Conservation (phyloP, 1,284 basidiomycete species). For the Papiliotrema fonsecae region DNA sequence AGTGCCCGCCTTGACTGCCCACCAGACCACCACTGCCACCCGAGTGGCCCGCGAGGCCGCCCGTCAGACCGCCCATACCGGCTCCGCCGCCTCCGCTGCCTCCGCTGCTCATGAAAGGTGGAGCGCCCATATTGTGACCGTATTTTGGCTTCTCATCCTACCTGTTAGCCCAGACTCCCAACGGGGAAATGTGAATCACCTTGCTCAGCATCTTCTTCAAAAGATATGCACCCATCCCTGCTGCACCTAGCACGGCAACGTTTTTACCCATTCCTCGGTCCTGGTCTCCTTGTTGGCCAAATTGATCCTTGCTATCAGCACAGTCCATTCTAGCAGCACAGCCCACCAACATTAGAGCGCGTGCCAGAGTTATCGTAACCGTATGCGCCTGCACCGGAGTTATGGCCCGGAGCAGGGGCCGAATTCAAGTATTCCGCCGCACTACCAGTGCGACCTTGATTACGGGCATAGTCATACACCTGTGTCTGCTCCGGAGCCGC, state of each 20-base stretch:
- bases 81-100: conserved; percentile 12
- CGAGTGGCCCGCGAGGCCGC: conserved; percentile 3
- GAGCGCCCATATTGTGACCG: conserved; percentile 28
- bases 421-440: conserved; percentile 18
- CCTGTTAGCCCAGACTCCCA: conserved; percentile 1
- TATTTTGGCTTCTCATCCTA: conserved; percentile 6
- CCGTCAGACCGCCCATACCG: conserved; percentile 12
- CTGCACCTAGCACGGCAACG: not conserved
- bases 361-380: not conserved
- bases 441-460: conserved; percentile 4
- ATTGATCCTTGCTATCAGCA: not conserved
- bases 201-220: conserved; percentile 6
- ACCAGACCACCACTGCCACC: conserved; percentile 7
- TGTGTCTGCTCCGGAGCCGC: conserved; percentile 31
- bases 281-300: not conserved
- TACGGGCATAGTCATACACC: conserved; percentile 4
- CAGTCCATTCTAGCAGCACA: not conserved
- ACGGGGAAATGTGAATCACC: not conserved
- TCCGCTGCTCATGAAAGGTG: conserved; percentile 30
- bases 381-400: conserved; percentile 10
- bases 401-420: conserved; percentile 10
- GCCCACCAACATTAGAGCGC: not conserved
- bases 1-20: not conserved
- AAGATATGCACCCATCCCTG: conserved; percentile 2
- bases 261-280: not conserved